A percentile compares a stretch with the other conserved stretches of the same genome.
These are phyloP conservation scores for Rusavskia elegans DNA, from an alignment of 495 filamentous ascomycete genomes.

Conservation along the genomic window DNA sequence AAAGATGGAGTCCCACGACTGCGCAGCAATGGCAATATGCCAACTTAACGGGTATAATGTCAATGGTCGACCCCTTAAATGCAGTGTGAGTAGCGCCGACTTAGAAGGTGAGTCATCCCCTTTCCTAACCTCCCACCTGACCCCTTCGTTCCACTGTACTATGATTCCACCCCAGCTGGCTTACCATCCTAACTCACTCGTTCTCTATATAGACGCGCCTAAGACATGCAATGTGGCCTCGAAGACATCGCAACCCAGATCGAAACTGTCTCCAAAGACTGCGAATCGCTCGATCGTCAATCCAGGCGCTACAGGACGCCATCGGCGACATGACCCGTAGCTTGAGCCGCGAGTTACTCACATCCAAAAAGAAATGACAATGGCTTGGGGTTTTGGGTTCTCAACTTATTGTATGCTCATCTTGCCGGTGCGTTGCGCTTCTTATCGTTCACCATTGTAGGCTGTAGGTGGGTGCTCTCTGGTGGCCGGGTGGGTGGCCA, in stretches of 20 bases:
- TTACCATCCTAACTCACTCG: too few species aligned
- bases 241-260: slow-evolving; percentile 80
- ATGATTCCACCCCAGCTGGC: too few species aligned
- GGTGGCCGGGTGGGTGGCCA: too few species aligned
- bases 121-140: too few species aligned
- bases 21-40: slow-evolving; percentile 96
- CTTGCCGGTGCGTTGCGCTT: too few species aligned
- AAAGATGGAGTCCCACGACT: slow-evolving; percentile 98
- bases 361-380: too few species aligned
- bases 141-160: too few species aligned
- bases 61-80: slow-evolving; percentile 93
- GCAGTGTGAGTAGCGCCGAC: slow-evolving; percentile 89
- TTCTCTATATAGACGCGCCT: slow-evolving; percentile 54
- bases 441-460: too few species aligned
- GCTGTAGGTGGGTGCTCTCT: too few species aligned
- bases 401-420: too few species aligned
- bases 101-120: too few species aligned
- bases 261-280: slow-evolving; percentile 79
- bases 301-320: slow-evolving; percentile 87
- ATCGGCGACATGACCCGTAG: slow-evolving; percentile 37
- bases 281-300: slow-evolving; percentile 91
- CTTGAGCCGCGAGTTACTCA: slow-evolving; percentile 14
- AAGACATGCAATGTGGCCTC: slow-evolving; percentile 71
- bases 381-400: too few species aligned
- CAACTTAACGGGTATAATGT: slow-evolving; percentile 95